A percentile compares a stretch with the other conserved stretches of the same genome.
Conservation (phyloP, 306 rosid species). For the Citrullus amarus region DNA sequence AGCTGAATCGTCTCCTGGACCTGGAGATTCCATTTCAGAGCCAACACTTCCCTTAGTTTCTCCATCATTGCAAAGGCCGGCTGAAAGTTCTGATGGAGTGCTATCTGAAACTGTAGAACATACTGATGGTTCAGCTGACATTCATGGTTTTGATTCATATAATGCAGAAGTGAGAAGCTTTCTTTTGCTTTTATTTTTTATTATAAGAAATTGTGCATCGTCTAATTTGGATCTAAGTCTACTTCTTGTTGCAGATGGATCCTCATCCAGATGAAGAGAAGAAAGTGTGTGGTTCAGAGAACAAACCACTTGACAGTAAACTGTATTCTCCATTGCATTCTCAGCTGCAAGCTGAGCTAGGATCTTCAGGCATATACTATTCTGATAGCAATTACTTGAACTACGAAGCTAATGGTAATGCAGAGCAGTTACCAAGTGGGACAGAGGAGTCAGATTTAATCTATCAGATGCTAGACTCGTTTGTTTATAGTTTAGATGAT, state of each 20-base stretch:
- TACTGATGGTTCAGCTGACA: conserved; percentile 25
- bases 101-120: conserved; percentile 27
- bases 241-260: conserved; percentile 20
- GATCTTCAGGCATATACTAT: conserved; percentile 7
- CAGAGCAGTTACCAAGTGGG: conserved; percentile 26
- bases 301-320: conserved; percentile 25
- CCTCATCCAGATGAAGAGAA: conserved; percentile 11
- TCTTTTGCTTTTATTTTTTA: neutral
- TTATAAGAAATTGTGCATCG: neutral
- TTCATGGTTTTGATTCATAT: conserved; percentile 9
- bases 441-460: conserved; percentile 30
- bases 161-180: conserved; percentile 13
- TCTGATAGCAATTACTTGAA: conserved; percentile 18
- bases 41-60: conserved; percentile 27
- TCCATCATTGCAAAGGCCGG: conserved; percentile 27
- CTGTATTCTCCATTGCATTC: conserved; percentile 43
- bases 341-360: conserved; percentile 33
- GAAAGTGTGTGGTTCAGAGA: conserved; percentile 22
- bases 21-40: conserved; percentile 40
- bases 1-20: conserved; percentile 38
- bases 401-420: conserved; percentile 17
- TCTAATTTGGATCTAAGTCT: conserved; percentile 8
- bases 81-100: conserved; percentile 31
- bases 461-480: conserved; percentile 29
- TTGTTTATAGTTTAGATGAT: conserved; percentile 28